Evolutionary conservation across 768 basidiomycete genomes (phyloP).

Genomic region (Lactarius akahatsu): DNA sequence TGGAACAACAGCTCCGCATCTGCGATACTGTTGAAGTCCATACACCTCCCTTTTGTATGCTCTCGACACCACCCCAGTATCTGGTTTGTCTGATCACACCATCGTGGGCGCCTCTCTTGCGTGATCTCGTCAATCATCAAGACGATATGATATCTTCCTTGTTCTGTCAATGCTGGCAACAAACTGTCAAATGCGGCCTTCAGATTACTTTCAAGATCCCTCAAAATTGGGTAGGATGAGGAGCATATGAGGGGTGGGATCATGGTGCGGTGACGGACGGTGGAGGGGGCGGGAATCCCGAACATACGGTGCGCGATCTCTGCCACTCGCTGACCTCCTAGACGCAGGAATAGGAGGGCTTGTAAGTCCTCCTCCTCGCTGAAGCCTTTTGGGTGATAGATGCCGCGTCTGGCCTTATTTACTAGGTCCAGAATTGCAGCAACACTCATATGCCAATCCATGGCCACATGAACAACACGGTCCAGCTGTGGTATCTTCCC

Average conservation of each 20-base stretch:
- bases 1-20: slow-evolving; percentile 2
- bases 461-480: background rate
- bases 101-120: background rate
- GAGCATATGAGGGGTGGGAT: background rate
- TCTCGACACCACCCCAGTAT: slow-evolving; percentile 16
- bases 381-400: slow-evolving; percentile 11
- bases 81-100: slow-evolving; percentile 11
- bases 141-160: background rate
- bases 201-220: background rate
- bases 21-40: slow-evolving; percentile 1
- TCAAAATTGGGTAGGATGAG: background rate
- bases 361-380: slow-evolving; percentile 8
- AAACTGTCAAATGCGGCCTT: background rate
- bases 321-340: slow-evolving; percentile 6
- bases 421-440: background rate
- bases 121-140: slow-evolving; percentile 14
- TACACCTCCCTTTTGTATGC: background rate
- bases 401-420: background rate
- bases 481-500: background rate
- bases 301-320: slow-evolving; percentile 2
- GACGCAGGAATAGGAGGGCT: background rate
- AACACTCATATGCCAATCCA: background rate
- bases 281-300: background rate
- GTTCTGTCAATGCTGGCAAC: background rate
- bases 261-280: background rate